These are phyloP conservation scores for Fusarium sp. DNA, from an alignment of 2,329 filamentous ascomycete genomes.

Conservation along the genomic window DNA sequence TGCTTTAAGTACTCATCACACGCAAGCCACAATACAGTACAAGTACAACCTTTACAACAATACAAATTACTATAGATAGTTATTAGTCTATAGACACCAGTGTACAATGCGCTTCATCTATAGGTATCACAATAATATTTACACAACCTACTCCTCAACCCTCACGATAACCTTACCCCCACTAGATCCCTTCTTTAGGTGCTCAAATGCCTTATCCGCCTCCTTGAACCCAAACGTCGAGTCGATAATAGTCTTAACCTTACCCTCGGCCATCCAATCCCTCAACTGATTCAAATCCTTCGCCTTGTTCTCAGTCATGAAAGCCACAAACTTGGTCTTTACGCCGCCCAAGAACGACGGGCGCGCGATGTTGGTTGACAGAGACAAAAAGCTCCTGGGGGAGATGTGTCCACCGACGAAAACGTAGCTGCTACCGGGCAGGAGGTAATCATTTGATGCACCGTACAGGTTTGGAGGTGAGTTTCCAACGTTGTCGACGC, in stretches of 20 bases:
- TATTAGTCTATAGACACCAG: not conserved
- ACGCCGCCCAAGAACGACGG: slow-evolving; percentile 56
- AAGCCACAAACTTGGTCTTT: slow-evolving; percentile 57
- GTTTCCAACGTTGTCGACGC: slow-evolving; percentile 71
- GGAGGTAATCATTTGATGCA: slow-evolving; percentile 62
- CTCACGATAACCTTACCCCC: slow-evolving; percentile 70
- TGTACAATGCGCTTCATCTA: slow-evolving; percentile 1
- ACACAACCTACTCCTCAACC: slow-evolving; percentile 24
- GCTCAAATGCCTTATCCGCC: slow-evolving; percentile 66
- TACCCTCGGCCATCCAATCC: slow-evolving; percentile 68
- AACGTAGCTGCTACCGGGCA: slow-evolving; percentile 61
- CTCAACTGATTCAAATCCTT: slow-evolving; percentile 64
- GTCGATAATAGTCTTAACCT: slow-evolving; percentile 68
- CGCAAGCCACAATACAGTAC: not conserved
- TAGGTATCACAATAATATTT: slow-evolving; percentile 31
- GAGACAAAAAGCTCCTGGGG: slow-evolving; percentile 39
- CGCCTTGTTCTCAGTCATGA: slow-evolving; percentile 55
- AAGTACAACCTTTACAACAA: not conserved
- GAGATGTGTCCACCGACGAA: slow-evolving; percentile 61
- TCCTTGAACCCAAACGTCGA: slow-evolving; percentile 68
- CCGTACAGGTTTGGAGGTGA: slow-evolving; percentile 65
- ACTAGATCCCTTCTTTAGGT: slow-evolving; percentile 68
- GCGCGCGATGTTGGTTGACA: slow-evolving; percentile 46
- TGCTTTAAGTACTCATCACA: not conserved
- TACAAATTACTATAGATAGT: not conserved